Percentiles rank a stretch among this genome's conserved stretches.
phyloP scores from a whole-genome alignment of 129 eudicot species.

The Flaveria bidentis region DNA sequence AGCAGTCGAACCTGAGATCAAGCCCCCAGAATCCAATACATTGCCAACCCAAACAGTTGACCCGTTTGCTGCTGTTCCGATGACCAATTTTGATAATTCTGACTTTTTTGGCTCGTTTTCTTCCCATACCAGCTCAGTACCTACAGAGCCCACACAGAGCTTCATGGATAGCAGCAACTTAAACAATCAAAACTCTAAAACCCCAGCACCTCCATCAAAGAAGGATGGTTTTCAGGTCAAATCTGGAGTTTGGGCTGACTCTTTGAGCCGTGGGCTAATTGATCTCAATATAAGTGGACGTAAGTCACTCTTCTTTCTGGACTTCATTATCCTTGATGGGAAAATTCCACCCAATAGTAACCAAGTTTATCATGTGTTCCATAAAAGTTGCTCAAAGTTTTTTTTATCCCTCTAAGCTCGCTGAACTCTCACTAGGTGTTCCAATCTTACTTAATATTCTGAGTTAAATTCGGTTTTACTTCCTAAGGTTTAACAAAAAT shows the following conservation, averaged over 20 bases:
- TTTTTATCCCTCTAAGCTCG: too few species aligned
- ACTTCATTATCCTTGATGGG: not conserved
- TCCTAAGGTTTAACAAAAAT: too few species aligned
- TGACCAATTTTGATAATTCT: constrained; percentile 68
- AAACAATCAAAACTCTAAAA: constrained; percentile 40
- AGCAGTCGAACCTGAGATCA: constrained; percentile 45
- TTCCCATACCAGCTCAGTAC: constrained; percentile 47
- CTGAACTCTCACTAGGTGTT: too few species aligned
- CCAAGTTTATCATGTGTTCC: too few species aligned
- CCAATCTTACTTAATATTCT: too few species aligned
- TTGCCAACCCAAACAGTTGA: constrained; percentile 46
- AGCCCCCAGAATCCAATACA: constrained; percentile 41
- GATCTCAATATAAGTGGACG: constrained; percentile 97
- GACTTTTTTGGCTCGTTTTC: constrained; percentile 76
- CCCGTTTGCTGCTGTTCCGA: constrained; percentile 92
- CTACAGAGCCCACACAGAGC: constrained; percentile 40
- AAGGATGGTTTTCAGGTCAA: constrained; percentile 80
- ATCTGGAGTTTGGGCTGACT: constrained; percentile 99
- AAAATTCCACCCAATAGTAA: too few species aligned
- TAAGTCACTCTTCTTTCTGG: constrained; percentile 44
- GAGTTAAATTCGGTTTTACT: too few species aligned
- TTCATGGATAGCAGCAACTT: constrained; percentile 31
- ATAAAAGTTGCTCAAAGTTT: too few species aligned
- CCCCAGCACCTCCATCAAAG: constrained; percentile 51
- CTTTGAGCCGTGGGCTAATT: constrained; percentile 94